phyloP scores from a whole-genome alignment of 2,329 filamentous ascomycete species.

The Fusarium tjaetaba region DNA sequence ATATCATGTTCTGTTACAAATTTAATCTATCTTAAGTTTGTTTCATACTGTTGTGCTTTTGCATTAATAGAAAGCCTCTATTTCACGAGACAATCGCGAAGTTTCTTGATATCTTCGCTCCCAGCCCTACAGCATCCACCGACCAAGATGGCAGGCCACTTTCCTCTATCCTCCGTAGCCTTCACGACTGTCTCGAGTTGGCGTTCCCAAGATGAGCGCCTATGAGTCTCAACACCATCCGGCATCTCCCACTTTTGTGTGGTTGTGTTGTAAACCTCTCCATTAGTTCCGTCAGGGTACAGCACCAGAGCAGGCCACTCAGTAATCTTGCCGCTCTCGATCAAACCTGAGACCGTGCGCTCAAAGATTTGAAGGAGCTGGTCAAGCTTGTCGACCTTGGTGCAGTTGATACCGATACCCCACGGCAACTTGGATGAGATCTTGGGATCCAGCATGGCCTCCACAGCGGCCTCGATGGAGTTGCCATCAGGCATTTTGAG shows the following conservation, averaged over 20 bases:
- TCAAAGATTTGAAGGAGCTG: conserved; percentile 65
- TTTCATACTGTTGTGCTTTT: not conserved
- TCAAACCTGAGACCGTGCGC: conserved; percentile 53
- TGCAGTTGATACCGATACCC: conserved; percentile 76
- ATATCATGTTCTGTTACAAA: not conserved
- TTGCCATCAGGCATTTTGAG: conserved; percentile 67
- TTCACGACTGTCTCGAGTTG: conserved; percentile 56
- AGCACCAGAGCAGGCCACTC: conserved; percentile 66
- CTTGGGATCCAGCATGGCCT: conserved; percentile 50
- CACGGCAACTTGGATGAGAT: conserved; percentile 55
- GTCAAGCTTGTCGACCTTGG: conserved; percentile 70
- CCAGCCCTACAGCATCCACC: conserved; percentile 64
- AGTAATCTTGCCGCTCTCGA: conserved; percentile 46
- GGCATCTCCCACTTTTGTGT: conserved; percentile 68
- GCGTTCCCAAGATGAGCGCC: conserved; percentile 55
- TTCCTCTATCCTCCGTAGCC: conserved; percentile 48
- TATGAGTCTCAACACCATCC: conserved; percentile 30
- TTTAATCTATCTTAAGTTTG: not conserved
- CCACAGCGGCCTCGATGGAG: conserved; percentile 47
- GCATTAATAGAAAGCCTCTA: not conserved
- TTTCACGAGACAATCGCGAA: conserved; percentile 38
- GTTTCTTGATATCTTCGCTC: conserved; percentile 49
- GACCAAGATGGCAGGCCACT: conserved; percentile 59
- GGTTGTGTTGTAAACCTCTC: conserved; percentile 72
- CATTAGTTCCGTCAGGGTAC: conserved; percentile 76